Base-by-base conservation (phyloP, 768 basidiomycete genomes). In the Austroboletus festivus region DNA sequence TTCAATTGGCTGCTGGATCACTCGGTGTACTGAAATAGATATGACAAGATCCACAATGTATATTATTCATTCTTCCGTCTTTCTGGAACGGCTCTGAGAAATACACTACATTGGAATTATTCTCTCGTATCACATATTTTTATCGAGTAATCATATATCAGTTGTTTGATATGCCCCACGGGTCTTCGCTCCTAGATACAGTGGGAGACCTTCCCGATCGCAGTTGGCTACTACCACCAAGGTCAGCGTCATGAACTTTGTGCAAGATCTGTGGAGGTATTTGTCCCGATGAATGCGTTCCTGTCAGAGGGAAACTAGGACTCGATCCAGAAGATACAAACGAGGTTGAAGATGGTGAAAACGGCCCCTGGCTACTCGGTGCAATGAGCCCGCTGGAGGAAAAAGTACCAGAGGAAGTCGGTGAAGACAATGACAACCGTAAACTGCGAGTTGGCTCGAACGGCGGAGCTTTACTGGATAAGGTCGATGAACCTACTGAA, bases 391-490 rank as follows among this genome's bases (percentile, higher is more conserved):
- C 48, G 8, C 46, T 31, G 0, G 62, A 48, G 37, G 53, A 38
- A 39, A 59, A 51, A 8, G 28, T n/a, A 0, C 52, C 51, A 11
- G 66, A 51, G 3, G 60, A 22, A 11, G 41, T 24, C 1, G 67
- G 44, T 5, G 57, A 54, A 5, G 64, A 55, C 24, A 62, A 54
- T 20, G 65, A 62, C 10, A 53, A 38, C 18, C 62, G 56, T 33
- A 67, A 42, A 21, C 47, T 55, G n/a, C 61, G 62, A 3, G 63
- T 69, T 2, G 79, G 80, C 55, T 82, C 80, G 46, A 82, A 82
- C 15, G 79, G 75, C 4, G 73, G 69, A 2, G 80, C 81, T 33
- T 72, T 75, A 49, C 75, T 74, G 10, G 80, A 81, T n/a, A 81
- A 59, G 12, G 65, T 75, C 8, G 77, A 77, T 3, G 66, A 56